Evolutionary conservation across 75 land plant genomes (phyloP), one percentile per base, ranked within the genome.

Genomic region (Sequoiadendron giganteum): DNA sequence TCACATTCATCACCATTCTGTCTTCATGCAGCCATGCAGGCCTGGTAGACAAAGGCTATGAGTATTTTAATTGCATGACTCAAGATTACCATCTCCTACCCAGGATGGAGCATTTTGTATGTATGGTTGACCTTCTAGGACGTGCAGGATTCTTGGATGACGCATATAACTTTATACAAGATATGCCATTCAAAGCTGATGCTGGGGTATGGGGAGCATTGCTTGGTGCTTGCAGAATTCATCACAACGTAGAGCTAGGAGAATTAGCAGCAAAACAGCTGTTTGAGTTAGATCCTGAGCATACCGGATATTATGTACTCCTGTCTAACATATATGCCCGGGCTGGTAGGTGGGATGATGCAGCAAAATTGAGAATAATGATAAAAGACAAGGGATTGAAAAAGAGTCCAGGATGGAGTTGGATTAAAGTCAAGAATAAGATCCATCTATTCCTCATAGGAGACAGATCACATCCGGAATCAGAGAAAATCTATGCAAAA

Each of bases 71-170:
- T 52, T 87, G 73, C 88, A 93, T 95, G 92, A 86, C 45, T 15
- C 88, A 93, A 58, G 85, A 90, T 28, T 90, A 90, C 87, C 91
- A 88, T 25, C 86, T 93, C 15, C 28, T 48, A 47, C 95, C 96
- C 14, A 81, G 86, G 42, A 28, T 85, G 65, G 92, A 94, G n/a
- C 96, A 95, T 86, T 93, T 32, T 34, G 77, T 34, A 32, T 75
- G 77, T 34, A 75, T 75, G 77, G 77, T 75, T 13, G 77, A 75
- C 76, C 88, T 95, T 30, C 88, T 88, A 80, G 95, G 96, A 10
- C 95, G 93, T 36, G 90, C 95, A 30, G 96, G 96, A 47, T 88
- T 87, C 85, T 87, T 95, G n/a, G 86, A 47, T 72, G 96, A 94
- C 84, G 95, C 95, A 40, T 43, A 86, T 2, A 85, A 90, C n/a